A percentile compares a stretch with the other conserved stretches of the same genome.
phyloP scores from a whole-genome alignment of 768 basidiomycete species.

The Phlegmacium glaucopus region DNA sequence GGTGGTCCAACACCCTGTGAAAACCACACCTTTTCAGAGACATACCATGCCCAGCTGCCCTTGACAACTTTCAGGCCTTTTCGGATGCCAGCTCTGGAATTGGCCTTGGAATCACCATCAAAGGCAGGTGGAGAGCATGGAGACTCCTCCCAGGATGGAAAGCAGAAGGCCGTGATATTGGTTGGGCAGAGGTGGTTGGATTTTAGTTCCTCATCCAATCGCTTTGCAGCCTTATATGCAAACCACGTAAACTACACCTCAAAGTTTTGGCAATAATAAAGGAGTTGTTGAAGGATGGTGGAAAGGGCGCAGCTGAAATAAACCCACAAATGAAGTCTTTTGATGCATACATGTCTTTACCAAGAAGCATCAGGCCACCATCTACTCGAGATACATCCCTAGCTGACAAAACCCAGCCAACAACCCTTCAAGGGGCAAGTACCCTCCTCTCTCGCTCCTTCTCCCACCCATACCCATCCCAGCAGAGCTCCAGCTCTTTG shows the following conservation, averaged over 20 bases:
- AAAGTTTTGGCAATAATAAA: no score
- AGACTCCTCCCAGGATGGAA: no score
- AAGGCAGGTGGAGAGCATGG: not conserved
- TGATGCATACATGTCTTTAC: slow-evolving; percentile 12
- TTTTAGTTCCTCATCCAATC: no score
- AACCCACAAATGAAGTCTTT: no score
- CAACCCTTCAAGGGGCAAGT: slow-evolving; percentile 29
- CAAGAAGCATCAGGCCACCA: not conserved
- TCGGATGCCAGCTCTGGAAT: slow-evolving; percentile 29
- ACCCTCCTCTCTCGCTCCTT: slow-evolving; percentile 13
- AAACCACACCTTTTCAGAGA: not conserved
- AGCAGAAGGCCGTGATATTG: no score
- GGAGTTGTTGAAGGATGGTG: no score
- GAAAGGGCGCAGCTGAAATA: no score
- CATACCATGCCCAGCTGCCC: slow-evolving; percentile 20
- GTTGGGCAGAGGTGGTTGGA: no score
- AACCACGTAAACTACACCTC: no score
- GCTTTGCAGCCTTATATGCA: no score
- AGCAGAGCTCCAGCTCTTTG: slow-evolving; percentile 14
- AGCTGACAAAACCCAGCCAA: slow-evolving; percentile 35
- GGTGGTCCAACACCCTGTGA: slow-evolving; percentile 23
- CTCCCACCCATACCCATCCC: slow-evolving; percentile 29
- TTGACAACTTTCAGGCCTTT: slow-evolving; percentile 25
- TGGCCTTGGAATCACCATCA: slow-evolving; percentile 20
- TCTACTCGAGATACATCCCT: slow-evolving; percentile 28